Evolutionary conservation across 169 alveolate species (phyloP).

Genomic region (Miamiensis avidus): DNA sequence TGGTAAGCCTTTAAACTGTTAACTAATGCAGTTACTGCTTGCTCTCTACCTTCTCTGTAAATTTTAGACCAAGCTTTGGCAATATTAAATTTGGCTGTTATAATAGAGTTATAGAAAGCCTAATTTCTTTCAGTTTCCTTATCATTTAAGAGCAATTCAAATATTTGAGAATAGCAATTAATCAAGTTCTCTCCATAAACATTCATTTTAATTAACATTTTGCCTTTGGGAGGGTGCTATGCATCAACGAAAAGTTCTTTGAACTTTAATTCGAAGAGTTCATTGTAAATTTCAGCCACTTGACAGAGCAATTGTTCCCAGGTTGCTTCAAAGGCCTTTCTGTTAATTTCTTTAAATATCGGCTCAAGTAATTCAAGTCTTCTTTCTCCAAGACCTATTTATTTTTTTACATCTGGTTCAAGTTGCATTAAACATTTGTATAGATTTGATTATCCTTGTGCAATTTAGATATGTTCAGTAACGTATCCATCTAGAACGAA

Average conservation of each 20-base stretch:
- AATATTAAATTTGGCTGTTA: constrained; percentile 58
- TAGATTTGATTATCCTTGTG: constrained; percentile 63
- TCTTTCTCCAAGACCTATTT: constrained; percentile 80
- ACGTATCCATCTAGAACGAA: constrained; percentile 77
- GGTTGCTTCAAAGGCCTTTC: constrained; percentile 56
- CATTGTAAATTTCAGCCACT: constrained; percentile 66
- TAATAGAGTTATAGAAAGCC: constrained; percentile 48
- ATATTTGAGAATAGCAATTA: constrained; percentile 41
- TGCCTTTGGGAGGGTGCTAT: constrained; percentile 54
- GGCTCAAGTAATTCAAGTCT: constrained; percentile 75
- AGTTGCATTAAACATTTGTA: constrained; percentile 68
- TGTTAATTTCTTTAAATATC: constrained; percentile 62
- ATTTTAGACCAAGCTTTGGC: constrained; percentile 63
- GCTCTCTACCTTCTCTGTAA: constrained; percentile 41
- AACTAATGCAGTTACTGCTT: constrained; percentile 46
- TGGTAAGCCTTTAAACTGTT: constrained; percentile 58
- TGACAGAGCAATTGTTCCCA: constrained; percentile 73
- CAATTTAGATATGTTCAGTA: constrained; percentile 82
- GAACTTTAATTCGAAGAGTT: constrained; percentile 75
- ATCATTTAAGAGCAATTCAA: constrained; percentile 44
- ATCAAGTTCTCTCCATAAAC: constrained; percentile 47
- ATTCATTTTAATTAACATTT: constrained; percentile 60
- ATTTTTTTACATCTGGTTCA: constrained; percentile 61
- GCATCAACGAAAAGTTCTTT: constrained; percentile 20
- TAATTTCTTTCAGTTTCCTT: constrained; percentile 59